Evolutionary conservation across 2,329 filamentous ascomycete species (phyloP), one percentile per base, ranked within the genome.

Genomic region (Fusarium piperis): DNA sequence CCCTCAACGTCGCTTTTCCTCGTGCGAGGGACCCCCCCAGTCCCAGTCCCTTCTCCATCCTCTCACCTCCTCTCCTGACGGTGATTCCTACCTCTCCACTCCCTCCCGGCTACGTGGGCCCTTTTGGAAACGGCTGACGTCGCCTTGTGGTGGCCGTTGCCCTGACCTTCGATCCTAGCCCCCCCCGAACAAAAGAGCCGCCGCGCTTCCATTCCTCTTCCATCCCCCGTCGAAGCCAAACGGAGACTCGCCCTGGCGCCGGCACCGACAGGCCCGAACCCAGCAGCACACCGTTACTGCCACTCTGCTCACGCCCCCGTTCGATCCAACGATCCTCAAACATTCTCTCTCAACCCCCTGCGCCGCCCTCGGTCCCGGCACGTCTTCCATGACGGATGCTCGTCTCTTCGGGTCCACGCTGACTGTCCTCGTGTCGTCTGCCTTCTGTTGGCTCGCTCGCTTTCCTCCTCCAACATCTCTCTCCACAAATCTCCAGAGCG

Each of bases 401-500:
- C 70, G 70, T 76, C 66, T 64, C 53, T 61, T 55, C 67, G 66
- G 70, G 72, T 76, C 74, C 74, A 67, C 74, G 72, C 74, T 76
- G 74, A 75, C 74, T 75, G 61, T 75, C 68, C 61, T 68, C 61
- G 67, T 71, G 61, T 76, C 58, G 60, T 62, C 61, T 48, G 44
- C 61, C 64, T 61, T 75, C 65, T 68, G 74, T 76, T 76, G 74
- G 74, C 65, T 74, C 66, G 56, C 64, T 74, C 70, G 61, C 59
- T 68, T 69, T 70, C 66, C 73, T 70, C 52, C 71, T 73, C 44
- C 64, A 73, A 59, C 63, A 70, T 68, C 62, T 72, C 73, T 74
- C 72, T 74, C 74, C 74, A 78, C 74, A 69, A 78, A 79, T 76
- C 74, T 75, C 73, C 67, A 70, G 72, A 76, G 77, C 78, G 77